phyloP scores from a whole-genome alignment of 495 filamentous ascomycete species.

The Astrocystis sublimbata region DNA sequence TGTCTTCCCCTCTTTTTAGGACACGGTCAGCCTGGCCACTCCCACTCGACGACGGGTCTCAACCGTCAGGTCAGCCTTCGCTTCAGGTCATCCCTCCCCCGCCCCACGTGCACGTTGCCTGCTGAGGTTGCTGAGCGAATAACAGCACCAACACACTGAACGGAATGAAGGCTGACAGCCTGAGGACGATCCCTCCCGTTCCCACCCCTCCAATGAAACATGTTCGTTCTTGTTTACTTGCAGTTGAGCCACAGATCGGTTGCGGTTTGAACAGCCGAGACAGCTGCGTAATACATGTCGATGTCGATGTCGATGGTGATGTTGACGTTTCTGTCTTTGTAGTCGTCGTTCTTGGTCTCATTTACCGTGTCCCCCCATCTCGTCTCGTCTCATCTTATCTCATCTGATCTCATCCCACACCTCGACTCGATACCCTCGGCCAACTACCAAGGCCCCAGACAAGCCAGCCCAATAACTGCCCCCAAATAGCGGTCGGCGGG shows the following conservation, averaged over 20 bases:
- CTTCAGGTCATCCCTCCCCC: too few species aligned
- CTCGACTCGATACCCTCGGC: too few species aligned
- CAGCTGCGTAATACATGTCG: too few species aligned
- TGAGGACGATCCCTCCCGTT: slow-evolving; percentile 15
- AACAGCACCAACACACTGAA: not conserved
- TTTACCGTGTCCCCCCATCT: not conserved
- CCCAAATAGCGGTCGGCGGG: slow-evolving; percentile 16
- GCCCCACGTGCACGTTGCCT: slow-evolving; percentile 8
- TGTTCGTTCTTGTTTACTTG: slow-evolving; percentile 2
- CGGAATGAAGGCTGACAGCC: slow-evolving; percentile 13
- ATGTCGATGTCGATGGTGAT: too few species aligned
- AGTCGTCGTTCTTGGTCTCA: not conserved
- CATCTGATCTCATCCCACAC: not conserved
- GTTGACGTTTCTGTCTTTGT: not conserved
- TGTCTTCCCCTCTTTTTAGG: slow-evolving; percentile 6
- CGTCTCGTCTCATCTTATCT: not conserved
- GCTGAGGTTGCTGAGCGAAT: slow-evolving; percentile 12
- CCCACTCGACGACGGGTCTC: not conserved
- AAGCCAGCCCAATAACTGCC: not conserved
- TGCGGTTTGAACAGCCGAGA: not conserved
- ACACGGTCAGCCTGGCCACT: not conserved
- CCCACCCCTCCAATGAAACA: slow-evolving; percentile 3
- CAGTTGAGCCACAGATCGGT: not conserved
- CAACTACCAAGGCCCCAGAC: not conserved
- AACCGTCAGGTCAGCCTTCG: too few species aligned